These are phyloP conservation scores for Comarum palustre DNA, from an alignment of 306 rosid genomes.

Conservation along the genomic window DNA sequence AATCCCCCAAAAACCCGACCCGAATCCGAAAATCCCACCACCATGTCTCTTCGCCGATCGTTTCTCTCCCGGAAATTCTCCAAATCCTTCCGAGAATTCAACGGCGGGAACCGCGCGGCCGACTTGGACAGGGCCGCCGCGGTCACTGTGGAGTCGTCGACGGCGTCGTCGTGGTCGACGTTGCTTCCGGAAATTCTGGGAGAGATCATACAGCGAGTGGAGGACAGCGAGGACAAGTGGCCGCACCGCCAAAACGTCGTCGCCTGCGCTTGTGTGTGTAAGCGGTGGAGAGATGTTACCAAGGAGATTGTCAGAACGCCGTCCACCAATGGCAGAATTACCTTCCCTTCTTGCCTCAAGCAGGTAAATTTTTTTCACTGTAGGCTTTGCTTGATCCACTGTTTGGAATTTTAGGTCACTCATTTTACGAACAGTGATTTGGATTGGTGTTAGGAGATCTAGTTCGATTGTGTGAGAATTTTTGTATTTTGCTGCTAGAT, in stretches of 20 bases:
- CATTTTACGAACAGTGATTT: not conserved
- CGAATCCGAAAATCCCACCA: not conserved
- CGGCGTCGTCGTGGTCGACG: conserved; percentile 54
- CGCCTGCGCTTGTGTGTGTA: conserved; percentile 85
- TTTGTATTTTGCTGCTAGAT: not conserved
- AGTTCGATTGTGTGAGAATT: not conserved
- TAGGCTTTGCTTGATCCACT: not conserved
- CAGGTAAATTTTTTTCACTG: conserved; percentile 44
- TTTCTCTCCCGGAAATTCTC: conserved; percentile 74
- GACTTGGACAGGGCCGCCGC: conserved; percentile 15
- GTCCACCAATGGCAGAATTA: conserved; percentile 54
- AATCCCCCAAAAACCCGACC: not conserved
- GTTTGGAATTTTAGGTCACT: not conserved
- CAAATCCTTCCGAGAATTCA: conserved; percentile 53
- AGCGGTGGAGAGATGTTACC: conserved; percentile 83
- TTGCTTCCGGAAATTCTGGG: conserved; percentile 85
- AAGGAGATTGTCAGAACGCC: conserved; percentile 62
- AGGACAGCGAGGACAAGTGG: conserved; percentile 72
- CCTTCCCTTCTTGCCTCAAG: conserved; percentile 93
- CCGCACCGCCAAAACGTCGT: conserved; percentile 81
- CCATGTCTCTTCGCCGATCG: conserved; percentile 62
- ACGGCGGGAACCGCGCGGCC: conserved; percentile 9
- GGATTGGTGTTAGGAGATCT: not conserved
- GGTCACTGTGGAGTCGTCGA: conserved; percentile 13
- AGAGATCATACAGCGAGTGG: conserved; percentile 74